These are phyloP conservation scores for Eucalyptus microcorys DNA, from an alignment of 345 rosid genomes.

Conservation along the genomic window DNA sequence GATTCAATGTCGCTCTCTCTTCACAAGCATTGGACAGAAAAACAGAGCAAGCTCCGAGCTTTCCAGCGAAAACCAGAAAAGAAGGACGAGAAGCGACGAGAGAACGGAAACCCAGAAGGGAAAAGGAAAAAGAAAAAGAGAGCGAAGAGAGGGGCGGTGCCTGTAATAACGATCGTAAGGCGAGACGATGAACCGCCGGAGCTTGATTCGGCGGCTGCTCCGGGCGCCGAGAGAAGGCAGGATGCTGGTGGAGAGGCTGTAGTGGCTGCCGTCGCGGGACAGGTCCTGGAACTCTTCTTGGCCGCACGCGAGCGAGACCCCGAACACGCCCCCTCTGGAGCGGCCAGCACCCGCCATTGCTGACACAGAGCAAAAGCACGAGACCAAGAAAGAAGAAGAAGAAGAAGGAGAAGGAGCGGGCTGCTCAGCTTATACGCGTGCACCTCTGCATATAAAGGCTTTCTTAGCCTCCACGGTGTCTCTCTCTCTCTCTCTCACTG, in stretches of 20 bases:
- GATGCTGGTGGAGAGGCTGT: conserved; percentile 74
- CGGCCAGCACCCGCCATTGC: neutral
- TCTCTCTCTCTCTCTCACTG: neutral
- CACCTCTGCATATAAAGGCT: neutral
- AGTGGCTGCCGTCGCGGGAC: conserved; percentile 77
- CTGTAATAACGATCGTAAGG: conserved; percentile 88
- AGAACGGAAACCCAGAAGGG: neutral
- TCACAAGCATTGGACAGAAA: neutral
- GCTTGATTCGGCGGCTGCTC: conserved; percentile 69
- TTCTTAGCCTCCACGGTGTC: neutral
- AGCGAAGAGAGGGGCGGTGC: conserved; percentile 1
- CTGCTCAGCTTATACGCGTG: neutral
- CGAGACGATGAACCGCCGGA: conserved; percentile 41
- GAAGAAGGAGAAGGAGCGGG: neutral
- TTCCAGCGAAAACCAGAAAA: neutral
- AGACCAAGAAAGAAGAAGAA: neutral
- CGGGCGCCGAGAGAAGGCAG: conserved; percentile 91
- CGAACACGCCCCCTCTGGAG: conserved; percentile 9
- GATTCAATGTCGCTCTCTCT: neutral
- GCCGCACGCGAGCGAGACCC: conserved; percentile 26
- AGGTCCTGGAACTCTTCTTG: conserved; percentile 65
- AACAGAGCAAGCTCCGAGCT: neutral
- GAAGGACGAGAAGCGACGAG: neutral
- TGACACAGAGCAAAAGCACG: neutral
- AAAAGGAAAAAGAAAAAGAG: neutral